These are phyloP conservation scores for Malus fusca DNA, from an alignment of 306 rosid genomes.

Conservation along the genomic window DNA sequence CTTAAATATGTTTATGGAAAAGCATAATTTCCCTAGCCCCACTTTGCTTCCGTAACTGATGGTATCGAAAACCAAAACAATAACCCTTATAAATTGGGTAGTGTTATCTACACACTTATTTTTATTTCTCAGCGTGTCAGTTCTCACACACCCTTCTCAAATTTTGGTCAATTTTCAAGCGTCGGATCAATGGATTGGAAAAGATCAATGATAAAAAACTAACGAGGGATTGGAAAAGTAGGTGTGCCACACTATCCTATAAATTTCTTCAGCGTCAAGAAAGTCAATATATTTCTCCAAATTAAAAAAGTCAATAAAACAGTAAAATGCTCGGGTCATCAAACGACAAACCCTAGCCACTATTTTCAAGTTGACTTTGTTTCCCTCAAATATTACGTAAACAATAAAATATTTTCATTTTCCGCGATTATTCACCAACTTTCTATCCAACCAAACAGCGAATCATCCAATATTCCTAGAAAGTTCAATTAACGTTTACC, in stretches of 20 bases:
- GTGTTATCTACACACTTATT: too few relatives aligned
- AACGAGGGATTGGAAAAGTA: too few relatives aligned
- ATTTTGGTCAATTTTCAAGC: too few relatives aligned
- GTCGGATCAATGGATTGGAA: too few relatives aligned
- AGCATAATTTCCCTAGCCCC: not conserved
- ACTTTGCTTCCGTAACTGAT: not conserved
- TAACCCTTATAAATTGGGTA: not conserved
- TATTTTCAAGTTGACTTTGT: constrained; percentile 9
- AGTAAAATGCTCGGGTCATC: not conserved
- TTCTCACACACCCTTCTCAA: too few relatives aligned
- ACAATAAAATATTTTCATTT: not conserved
- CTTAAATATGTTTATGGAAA: not conserved
- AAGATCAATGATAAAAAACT: too few relatives aligned
- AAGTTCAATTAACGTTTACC: not conserved
- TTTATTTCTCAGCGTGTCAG: too few relatives aligned
- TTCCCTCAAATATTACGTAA: not conserved
- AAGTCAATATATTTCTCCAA: too few relatives aligned
- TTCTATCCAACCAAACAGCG: constrained; percentile 5
- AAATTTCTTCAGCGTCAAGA: not conserved
- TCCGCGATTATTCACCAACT: not conserved
- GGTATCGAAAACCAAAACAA: not conserved
- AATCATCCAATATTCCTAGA: not conserved
- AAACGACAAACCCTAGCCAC: not conserved
- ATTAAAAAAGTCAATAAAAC: not conserved
- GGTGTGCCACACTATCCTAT: too few relatives aligned